Base-by-base conservation (phyloP, 2,329 filamentous ascomycete species). In the Phialemonium atrogriseum region DNA sequence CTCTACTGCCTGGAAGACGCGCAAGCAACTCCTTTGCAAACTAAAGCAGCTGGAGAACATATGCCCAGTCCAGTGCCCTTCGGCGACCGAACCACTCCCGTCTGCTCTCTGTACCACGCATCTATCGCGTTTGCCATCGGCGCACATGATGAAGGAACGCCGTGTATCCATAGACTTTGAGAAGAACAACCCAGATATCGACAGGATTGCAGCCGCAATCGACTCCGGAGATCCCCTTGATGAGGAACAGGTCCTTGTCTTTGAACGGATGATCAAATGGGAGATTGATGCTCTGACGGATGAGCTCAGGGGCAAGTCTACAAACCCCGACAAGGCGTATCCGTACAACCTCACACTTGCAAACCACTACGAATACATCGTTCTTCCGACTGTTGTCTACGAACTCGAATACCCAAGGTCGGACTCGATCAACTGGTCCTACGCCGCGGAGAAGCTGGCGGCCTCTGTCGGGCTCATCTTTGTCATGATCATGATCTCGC, bases 401-500 rank as follows among this genome's bases (percentile, higher is more conserved):
- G 84, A 89, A 50, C 68, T 84, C 26, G 77, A 84, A 45, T 88
- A 88, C 46, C 83, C 84, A 3, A 70, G 80, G 25, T 65, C 66
- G 5, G 72, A 83, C 12, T 62, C 54, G 5, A 80, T 84, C 41
- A 77, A 82, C 54, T 86, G 81, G 81, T 64, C 61, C 42, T 88
- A 88, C 47, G 80, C 85, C 4, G 66, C 70, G 6, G 83, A 88
- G 53, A 88, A 88, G 53, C 58, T 68, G 2, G 64, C 67, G 1
- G 83, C 83, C 2, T 80, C 77, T 11, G 71, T 87, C 36, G 83
- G 83, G 6, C 66, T 84, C 34, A 73, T 87, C 23, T 77, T 80
- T 46, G 74, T 86, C 39, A 88, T 88, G 84, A 80, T 85, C 39
- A 74, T 85, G 49, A 66, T 88, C 31, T 81, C 77, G 0, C 82